These are phyloP conservation scores for Beta vulgaris DNA, from an alignment of 148 eudicot species.

Conservation along the genomic window DNA sequence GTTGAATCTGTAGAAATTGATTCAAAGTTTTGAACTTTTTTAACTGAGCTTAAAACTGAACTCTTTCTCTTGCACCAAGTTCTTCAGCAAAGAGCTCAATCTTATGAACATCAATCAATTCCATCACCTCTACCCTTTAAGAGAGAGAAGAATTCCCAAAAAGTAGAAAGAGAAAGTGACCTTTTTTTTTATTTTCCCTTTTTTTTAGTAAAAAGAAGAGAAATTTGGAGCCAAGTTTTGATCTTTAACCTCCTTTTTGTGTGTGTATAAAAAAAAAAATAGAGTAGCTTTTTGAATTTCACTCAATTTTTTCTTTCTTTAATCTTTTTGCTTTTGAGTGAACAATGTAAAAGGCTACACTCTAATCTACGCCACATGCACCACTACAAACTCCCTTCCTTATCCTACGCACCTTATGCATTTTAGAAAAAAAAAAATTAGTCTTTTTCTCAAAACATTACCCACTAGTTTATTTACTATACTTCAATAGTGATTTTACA, in stretches of 20 bases:
- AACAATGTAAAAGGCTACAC: constrained; percentile 26
- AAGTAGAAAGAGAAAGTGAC: constrained; percentile 35
- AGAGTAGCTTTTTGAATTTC: constrained; percentile 25
- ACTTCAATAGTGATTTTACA: constrained; percentile 16
- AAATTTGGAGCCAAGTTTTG: constrained; percentile 31
- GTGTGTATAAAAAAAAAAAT: constrained; percentile 13
- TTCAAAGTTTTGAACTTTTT: constrained; percentile 22
- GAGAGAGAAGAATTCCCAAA: constrained; percentile 17
- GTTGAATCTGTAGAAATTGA: background rate
- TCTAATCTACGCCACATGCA: constrained; percentile 29
- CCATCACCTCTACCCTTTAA: constrained; percentile 27
- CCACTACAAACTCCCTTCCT: constrained; percentile 19
- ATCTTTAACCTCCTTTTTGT: constrained; percentile 25
- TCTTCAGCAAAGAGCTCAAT: constrained; percentile 21
- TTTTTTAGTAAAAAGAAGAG: background rate
- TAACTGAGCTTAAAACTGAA: constrained; percentile 8
- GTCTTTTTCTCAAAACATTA: constrained; percentile 3
- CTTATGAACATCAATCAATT: constrained; percentile 26
- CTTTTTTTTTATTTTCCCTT: constrained; percentile 13
- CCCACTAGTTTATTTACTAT: constrained; percentile 8
- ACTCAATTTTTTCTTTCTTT: constrained; percentile 18
- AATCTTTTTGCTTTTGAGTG: constrained; percentile 20
- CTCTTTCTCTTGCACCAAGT: constrained; percentile 16
- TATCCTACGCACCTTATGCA: constrained; percentile 32
- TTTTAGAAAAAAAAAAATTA: background rate